Base-by-base conservation (phyloP, 345 rosid genomes). In the Brassica cretica region DNA sequence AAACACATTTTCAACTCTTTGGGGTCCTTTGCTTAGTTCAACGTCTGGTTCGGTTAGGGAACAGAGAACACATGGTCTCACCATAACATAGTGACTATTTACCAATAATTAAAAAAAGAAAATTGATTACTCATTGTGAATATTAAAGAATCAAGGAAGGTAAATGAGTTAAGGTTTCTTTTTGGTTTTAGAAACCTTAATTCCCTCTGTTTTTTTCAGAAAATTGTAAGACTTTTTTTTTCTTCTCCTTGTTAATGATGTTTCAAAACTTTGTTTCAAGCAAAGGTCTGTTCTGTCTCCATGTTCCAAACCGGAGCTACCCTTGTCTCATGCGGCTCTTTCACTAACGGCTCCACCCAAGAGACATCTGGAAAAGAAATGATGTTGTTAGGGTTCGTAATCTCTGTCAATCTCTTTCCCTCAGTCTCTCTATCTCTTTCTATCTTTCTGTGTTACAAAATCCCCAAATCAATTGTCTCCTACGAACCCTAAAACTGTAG, bases 81-180 rank as follows among this genome's bases (percentile, higher is more conserved):
- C 60, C 74, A 44, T 12, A 60, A 46, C 12, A 66, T 16, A 69
- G 19, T 71, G 61, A 63, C 35, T 37, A 24, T 66, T 44, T 46
- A 4, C 19, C 46, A 58, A n/a, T 11, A 11, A 12, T 3, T 41
- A 15, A 56, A 44, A 35, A 21, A 53, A 63, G 59, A 4, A 60
- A 65, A 44, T 58, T 6, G 16, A 73, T 73, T 78, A 66, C 76
- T 67, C 78, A 46, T 72, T 66, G 62, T 61, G 49, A 68, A 68
- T 60, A 73, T 68, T 78, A 73, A 67, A 60, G 74, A 78, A 78
- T 73, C 58, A 73, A 51, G 37, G 35, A 73, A 73, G 74, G 66
- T 73, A 73, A 44, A 65, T 61, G 35, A 49, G 4, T 18, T 25
- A 21, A 78, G 24, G 46, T 69, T 73, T 78, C 72, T 53, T 44